Evolutionary conservation across 2,329 filamentous ascomycete genomes (phyloP), one percentile per base, ranked within the genome.

Genomic region (Xylaria sp.): DNA sequence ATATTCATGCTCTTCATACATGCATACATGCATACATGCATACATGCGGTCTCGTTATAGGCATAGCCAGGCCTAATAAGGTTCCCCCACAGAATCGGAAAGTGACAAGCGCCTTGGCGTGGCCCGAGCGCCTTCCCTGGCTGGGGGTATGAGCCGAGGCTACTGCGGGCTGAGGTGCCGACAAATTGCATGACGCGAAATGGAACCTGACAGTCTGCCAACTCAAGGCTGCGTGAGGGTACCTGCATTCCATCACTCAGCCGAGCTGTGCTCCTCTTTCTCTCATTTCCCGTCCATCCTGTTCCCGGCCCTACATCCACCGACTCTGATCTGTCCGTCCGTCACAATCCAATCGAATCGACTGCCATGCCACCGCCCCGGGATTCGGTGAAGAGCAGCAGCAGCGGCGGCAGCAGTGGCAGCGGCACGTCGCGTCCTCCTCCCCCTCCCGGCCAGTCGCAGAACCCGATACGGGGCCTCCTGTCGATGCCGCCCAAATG

Each of bases 401-500:
- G n/a, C n/a, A n/a, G n/a, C n/a, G n/a, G n/a, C n/a, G n/a, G n/a
- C n/a, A n/a, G n/a, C n/a, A n/a, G n/a, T n/a, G n/a, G n/a, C n/a
- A n/a, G n/a, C n/a, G n/a, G n/a, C 57, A 50, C 60, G 44, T 59
- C 65, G 44, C 62, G 57, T 50, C 50, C n/a, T n/a, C n/a, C n/a
- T n/a, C n/a, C n/a, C n/a, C n/a, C n/a, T n/a, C n/a, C 53, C 18
- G 43, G 50, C 9, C 52, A 63, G 44, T 54, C 62, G 20, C 52
- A 56, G 24, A 69, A 67, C 20, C 65, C 67, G 2, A 60, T 79
- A 53, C 72, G 72, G 47, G 74, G 72, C 60, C 72, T 82, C 57
- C 74, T 88, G 44, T 78, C 83, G 39, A 72, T 86, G 64, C 85
- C 87, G 44, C 80, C 86, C 21, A 80, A 80, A 72, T 90, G 84